phyloP scores from a whole-genome alignment of 495 filamentous ascomycete species.

The Neurospora sublineolata region DNA sequence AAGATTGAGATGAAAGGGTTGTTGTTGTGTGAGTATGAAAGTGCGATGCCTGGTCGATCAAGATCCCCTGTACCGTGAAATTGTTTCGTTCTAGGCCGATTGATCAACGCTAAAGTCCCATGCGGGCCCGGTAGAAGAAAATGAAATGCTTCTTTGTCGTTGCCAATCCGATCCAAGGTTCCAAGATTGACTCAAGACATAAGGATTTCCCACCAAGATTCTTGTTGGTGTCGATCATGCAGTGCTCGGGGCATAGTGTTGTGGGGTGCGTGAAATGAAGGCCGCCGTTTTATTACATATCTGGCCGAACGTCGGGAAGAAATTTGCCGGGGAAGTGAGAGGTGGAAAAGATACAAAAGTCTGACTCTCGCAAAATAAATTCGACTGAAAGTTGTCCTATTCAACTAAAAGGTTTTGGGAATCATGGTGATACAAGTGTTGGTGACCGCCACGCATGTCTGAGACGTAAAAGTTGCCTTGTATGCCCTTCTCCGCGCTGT shows the following conservation, averaged over 20 bases:
- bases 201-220: background rate
- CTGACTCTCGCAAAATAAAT: background rate
- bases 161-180: background rate
- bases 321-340: background rate
- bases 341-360: background rate
- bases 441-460: background rate
- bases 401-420: too few species aligned
- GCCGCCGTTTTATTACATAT: background rate
- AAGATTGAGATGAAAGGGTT: background rate
- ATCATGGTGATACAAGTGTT: background rate
- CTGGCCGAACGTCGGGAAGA: background rate
- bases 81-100: background rate
- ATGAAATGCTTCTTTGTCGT: background rate
- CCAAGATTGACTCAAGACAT: background rate
- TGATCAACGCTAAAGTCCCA: background rate
- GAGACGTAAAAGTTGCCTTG: background rate
- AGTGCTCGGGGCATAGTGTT: background rate
- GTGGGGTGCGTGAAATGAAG: background rate
- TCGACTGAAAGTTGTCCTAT: background rate
- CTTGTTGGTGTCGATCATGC: background rate
- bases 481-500: background rate
- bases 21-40: background rate
- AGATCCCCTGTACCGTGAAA: background rate
- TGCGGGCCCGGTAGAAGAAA: background rate
- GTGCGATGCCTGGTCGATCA: background rate